These are phyloP conservation scores for Talaromyces funiculosus DNA, from an alignment of 2,329 filamentous ascomycete species.

Conservation along the genomic window DNA sequence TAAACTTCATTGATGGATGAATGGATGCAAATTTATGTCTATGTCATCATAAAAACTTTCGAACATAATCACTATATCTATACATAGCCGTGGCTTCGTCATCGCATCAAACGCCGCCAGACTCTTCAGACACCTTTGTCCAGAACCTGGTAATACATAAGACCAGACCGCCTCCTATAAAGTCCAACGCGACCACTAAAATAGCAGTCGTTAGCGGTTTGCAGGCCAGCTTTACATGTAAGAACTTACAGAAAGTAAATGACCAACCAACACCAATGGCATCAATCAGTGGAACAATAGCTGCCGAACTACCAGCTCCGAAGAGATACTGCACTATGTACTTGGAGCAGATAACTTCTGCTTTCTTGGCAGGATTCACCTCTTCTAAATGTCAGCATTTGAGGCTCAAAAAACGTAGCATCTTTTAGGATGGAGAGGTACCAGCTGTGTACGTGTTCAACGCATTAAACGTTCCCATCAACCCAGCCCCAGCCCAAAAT, in stretches of 20 bases:
- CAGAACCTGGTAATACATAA: background rate
- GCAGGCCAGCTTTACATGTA: too few species aligned
- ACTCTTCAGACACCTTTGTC: background rate
- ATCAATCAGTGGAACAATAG: constrained; percentile 66
- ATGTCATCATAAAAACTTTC: background rate
- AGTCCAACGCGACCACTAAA: background rate
- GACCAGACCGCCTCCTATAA: background rate
- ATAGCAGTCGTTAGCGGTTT: background rate
- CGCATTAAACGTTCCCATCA: constrained; percentile 68
- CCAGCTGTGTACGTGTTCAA: constrained; percentile 62
- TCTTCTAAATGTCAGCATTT: constrained; percentile 18
- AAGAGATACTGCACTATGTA: constrained; percentile 74
- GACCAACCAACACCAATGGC: constrained; percentile 76
- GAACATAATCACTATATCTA: background rate
- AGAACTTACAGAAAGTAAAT: constrained; percentile 61
- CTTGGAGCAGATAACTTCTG: constrained; percentile 73
- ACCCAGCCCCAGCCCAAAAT: constrained; percentile 65
- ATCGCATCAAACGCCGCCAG: background rate
- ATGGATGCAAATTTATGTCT: background rate
- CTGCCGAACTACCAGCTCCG: constrained; percentile 62
- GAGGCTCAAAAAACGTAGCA: background rate
- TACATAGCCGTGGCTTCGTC: background rate
- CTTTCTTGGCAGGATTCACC: constrained; percentile 46
- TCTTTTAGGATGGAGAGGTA: constrained; percentile 15
- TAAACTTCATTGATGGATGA: background rate